Conservation (phyloP, 371 early-diverging fungal species). For the Mycotypha africana region DNA sequence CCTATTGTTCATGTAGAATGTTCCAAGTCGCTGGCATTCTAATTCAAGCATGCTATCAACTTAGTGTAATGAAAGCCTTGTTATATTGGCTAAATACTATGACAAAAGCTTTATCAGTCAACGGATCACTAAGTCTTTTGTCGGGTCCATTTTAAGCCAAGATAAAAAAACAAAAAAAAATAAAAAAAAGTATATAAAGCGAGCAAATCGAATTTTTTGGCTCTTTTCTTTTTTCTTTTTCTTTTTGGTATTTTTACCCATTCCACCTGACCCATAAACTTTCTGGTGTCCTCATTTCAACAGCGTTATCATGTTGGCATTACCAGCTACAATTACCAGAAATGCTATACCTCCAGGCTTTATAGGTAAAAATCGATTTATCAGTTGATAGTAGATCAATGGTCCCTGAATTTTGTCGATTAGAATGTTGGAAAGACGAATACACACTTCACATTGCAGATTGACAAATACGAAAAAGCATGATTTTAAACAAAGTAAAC, state of each 20-base stretch:
- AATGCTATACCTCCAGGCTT: conserved; percentile 35
- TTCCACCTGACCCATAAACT: conserved; percentile 1
- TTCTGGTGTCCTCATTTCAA: background rate
- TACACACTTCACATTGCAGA: too few relatives aligned
- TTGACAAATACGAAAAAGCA: too few relatives aligned
- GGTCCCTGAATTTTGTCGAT: conserved; percentile 1
- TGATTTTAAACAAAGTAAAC: too few relatives aligned
- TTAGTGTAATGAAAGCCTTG: too few relatives aligned
- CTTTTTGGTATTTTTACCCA: conserved; percentile 21
- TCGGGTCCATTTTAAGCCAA: too few relatives aligned
- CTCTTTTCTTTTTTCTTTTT: conserved; percentile 30
- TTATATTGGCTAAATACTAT: too few relatives aligned
- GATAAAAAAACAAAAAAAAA: background rate
- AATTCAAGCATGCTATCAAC: too few relatives aligned
- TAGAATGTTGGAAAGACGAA: too few relatives aligned
- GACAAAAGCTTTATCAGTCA: too few relatives aligned
- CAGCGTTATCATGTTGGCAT: conserved; percentile 15
- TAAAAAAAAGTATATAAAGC: conserved; percentile 4
- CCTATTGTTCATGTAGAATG: too few relatives aligned
- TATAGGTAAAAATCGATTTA: conserved; percentile 24
- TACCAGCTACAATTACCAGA: conserved; percentile 16
- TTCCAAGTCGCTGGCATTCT: too few relatives aligned
- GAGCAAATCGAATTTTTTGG: conserved; percentile 12
- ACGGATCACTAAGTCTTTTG: too few relatives aligned
- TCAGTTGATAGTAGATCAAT: background rate